Evolutionary conservation across 129 eudicot genomes (phyloP).

Genomic region (Flaveria bidentis): DNA sequence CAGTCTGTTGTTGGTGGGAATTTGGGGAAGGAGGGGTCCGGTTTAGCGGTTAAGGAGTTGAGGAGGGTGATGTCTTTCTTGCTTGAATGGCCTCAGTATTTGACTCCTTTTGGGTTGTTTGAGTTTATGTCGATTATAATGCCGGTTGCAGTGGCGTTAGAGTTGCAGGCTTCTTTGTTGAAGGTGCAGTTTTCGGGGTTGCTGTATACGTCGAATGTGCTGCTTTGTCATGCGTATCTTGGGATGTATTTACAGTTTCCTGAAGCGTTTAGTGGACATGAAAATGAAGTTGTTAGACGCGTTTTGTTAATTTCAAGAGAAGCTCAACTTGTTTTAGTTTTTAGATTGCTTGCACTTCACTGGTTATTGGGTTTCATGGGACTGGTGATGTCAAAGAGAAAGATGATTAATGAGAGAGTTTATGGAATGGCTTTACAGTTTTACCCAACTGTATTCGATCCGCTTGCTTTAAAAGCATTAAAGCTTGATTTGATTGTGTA

Average conservation of each 20-base stretch:
- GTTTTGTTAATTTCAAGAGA: slow-evolving; percentile 65
- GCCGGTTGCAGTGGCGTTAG: slow-evolving; percentile 73
- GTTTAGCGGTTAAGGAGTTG: slow-evolving; percentile 63
- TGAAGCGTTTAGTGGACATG: slow-evolving; percentile 83
- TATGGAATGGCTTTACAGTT: slow-evolving; percentile 52
- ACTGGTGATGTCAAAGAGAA: slow-evolving; percentile 50
- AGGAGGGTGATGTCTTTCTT: slow-evolving; percentile 77
- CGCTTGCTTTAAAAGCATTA: slow-evolving; percentile 79
- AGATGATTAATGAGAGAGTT: slow-evolving; percentile 46
- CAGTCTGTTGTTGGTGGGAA: slow-evolving; percentile 42
- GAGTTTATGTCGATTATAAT: slow-evolving; percentile 69
- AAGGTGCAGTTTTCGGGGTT: slow-evolving; percentile 82
- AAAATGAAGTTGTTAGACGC: slow-evolving; percentile 60
- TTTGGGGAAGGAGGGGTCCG: slow-evolving; percentile 44
- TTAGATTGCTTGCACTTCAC: slow-evolving; percentile 78
- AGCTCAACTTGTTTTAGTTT: slow-evolving; percentile 61
- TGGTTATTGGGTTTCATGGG: slow-evolving; percentile 79
- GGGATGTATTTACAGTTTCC: slow-evolving; percentile 55
- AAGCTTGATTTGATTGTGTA: slow-evolving; percentile 91
- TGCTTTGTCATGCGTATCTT: slow-evolving; percentile 75
- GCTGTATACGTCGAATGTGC: slow-evolving; percentile 60
- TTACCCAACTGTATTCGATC: slow-evolving; percentile 81
- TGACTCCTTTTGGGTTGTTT: slow-evolving; percentile 67
- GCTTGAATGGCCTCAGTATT: slow-evolving; percentile 74
- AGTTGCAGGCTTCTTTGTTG: slow-evolving; percentile 83